Conservation (phyloP, 2,329 filamentous ascomycete genomes). For the Clarireedia sp. region DNA sequence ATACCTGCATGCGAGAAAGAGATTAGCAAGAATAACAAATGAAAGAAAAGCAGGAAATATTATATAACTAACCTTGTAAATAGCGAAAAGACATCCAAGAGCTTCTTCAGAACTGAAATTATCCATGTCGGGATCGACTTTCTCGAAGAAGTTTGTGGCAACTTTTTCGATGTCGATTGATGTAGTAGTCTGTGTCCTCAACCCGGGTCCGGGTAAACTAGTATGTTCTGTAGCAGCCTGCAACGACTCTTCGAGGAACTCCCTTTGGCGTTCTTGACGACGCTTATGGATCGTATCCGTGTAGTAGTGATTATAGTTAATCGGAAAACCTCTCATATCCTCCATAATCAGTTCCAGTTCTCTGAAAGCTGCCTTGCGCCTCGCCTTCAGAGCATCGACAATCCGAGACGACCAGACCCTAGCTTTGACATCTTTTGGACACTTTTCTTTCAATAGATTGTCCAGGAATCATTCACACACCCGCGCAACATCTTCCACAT, state of each 20-base stretch:
- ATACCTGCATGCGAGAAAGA: conserved; percentile 19
- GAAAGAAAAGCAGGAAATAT: neutral
- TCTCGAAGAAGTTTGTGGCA: neutral
- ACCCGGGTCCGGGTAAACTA: neutral
- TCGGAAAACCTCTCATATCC: conserved; percentile 26
- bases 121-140: conserved; percentile 24
- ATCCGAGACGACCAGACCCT: conserved; percentile 6
- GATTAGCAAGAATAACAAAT: neutral
- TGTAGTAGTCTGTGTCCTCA: neutral
- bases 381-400: neutral
- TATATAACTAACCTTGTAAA: conserved; percentile 26
- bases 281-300: conserved; percentile 26
- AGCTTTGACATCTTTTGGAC: conserved; percentile 2
- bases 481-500: conserved; percentile 17
- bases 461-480: conserved; percentile 12
- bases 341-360: conserved; percentile 11
- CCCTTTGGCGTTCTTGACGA: conserved; percentile 11
- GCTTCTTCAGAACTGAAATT: conserved; percentile 26
- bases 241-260: neutral
- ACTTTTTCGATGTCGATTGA: neutral
- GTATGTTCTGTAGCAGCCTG: neutral
- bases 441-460: neutral
- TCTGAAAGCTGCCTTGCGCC: neutral
- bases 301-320: conserved; percentile 34
- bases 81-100: conserved; percentile 26